Percentiles rank a stretch among this genome's conserved stretches.
Evolutionary conservation across 1,139 yeast species (phyloP).

Genomic region (Yamadazyma aaseri): DNA sequence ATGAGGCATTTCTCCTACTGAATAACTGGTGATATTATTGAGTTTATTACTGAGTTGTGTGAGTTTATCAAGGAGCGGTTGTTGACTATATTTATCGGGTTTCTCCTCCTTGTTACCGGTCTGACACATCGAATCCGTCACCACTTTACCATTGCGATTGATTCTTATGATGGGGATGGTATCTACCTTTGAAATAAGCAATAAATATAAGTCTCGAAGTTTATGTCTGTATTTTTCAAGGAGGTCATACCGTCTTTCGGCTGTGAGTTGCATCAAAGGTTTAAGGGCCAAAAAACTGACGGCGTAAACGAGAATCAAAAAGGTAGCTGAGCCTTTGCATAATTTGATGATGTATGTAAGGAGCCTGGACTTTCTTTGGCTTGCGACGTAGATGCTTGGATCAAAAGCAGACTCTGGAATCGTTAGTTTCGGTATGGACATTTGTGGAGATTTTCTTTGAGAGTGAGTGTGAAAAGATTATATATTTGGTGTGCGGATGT

Average conservation of each 20-base stretch:
- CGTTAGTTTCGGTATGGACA: conserved; percentile 40
- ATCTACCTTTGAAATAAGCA: conserved; percentile 33
- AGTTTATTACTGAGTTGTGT: conserved; percentile 23
- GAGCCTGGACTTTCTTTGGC: conserved; percentile 25
- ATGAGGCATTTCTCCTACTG: conserved; percentile 33
- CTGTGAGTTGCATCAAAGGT: conserved; percentile 36
- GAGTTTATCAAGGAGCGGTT: conserved; percentile 24
- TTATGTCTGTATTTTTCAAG: conserved; percentile 33
- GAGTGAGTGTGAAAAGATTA: too few relatives aligned
- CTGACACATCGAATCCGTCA: conserved; percentile 41
- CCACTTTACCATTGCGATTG: conserved; percentile 26
- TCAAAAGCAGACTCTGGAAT: conserved; percentile 47
- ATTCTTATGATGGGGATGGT: conserved; percentile 43
- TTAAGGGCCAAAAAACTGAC: conserved; percentile 33
- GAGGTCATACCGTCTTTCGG: conserved; percentile 32
- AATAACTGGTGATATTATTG: conserved; percentile 28
- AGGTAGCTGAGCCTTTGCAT: conserved; percentile 37
- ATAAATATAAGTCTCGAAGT: conserved; percentile 38
- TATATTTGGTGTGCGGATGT: too few relatives aligned
- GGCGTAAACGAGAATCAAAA: conserved; percentile 29
- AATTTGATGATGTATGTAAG: conserved; percentile 30
- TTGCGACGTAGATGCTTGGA: conserved; percentile 23
- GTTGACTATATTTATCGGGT: conserved; percentile 28
- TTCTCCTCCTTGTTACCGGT: conserved; percentile 25
- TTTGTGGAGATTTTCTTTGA: too few relatives aligned